Base-by-base conservation (phyloP, 208 protist genomes). In the Zelonia costaricensis region DNA sequence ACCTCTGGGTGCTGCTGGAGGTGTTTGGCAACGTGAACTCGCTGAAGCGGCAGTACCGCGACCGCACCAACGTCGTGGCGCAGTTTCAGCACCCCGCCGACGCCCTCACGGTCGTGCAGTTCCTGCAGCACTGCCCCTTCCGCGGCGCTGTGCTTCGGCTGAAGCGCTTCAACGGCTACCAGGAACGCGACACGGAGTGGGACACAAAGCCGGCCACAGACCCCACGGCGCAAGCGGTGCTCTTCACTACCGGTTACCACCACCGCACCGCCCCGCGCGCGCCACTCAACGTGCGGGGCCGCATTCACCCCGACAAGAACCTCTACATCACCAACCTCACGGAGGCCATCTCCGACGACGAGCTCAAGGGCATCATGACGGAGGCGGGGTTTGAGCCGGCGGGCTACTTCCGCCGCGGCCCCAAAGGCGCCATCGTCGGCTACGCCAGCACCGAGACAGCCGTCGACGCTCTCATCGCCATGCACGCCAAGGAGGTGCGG, bases 21-120 rank as follows among this genome's bases (percentile, higher is more conserved):
- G 89, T 95, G 20, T 93, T 88, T 58, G 89, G 89, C 44, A 95
- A 95, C 70, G 89, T 95, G 22, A 82, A 85, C 58, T 89, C 82
- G 42, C 76, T 95, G 23, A 85, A 86, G 59, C 84, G 89, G 20
- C 82, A 91, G 66, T 88, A 77, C 76, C 83, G 74, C 31, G 78
- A 86, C 18, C 86, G 81, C 65, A 84, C 71, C 16, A 84, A 76
- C 35, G 84, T 95, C 10, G 67, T 91, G 6, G 89, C 86, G 15
- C 81, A 90, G 58, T 95, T 95, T 35, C 86, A 93, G 61, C 75
- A 89, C 77, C 52, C 74, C 28, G 45, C 69, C 15, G 89, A 95
- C 43, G 80, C 84, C 8, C 64, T 76, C 56, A 67, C 78, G 16
- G 89, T 80, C 31, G 82, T 92, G 43, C 74, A 82, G 59, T 82